Evolutionary conservation across 257 asterid species (phyloP), one percentile per base, ranked within the genome.

Genomic region (Forsythia suspensa): DNA sequence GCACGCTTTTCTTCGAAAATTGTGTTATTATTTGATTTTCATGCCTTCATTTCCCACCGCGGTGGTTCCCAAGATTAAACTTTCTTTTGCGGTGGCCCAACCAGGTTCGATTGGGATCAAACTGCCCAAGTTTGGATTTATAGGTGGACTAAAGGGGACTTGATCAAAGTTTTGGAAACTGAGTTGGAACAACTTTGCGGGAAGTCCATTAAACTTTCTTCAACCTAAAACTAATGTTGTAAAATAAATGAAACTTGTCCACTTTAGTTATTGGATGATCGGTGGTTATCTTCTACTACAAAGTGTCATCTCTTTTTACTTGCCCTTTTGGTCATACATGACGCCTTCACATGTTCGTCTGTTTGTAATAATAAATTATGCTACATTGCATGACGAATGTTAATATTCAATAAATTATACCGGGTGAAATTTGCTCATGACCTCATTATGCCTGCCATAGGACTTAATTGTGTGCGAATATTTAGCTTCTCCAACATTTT

Each of bases 71-170:
- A 42, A 82, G 65, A 79, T 57, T 74, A 43, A 34, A 36, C 69
- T 74, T 38, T 41, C 36, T 75, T 77, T 67, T 91, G 90, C 94
- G 92, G 97, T 78, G 98, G 97, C 52, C 98, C 98, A 0, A 90
- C 96, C 16, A 91, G 98, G 76, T 94, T 90, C 55, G 98, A 94
- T 72, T 94, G 97, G 98, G 98, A 92, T 80, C 90, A 74, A 40
- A 81, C 79, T 42, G 87, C 88, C 59, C 82, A 82, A 70, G 84
- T 92, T 72, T 94, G 98, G 98, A 80, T 91, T 67, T 95, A 91
- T 74, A 88, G 94, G 79, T 89, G 97, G 76, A 93, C 94, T 0
- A 84, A 89, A 73, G 89, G 77, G 73, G 71, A 84, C 76, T 83
- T 95, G 74, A 24, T 41, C 10, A 80, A 86, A 21, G 81, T 95